Percentiles rank a stretch among this genome's conserved stretches.
Evolutionary conservation across 768 basidiomycete species (phyloP).

Genomic region (Clavulina sp.): DNA sequence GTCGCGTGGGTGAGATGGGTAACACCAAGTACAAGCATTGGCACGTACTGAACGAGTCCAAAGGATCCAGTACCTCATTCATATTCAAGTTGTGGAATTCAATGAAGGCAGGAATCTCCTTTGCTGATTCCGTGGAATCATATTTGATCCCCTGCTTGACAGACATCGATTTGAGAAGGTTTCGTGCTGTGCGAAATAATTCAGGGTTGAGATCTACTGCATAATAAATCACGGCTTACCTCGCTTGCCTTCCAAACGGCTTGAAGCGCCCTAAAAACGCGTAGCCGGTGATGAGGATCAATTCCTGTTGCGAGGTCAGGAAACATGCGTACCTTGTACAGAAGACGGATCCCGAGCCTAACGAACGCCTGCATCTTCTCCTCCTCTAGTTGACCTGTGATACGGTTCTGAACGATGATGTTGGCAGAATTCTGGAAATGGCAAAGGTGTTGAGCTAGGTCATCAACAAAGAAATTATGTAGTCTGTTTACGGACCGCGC

Average conservation of each 20-base stretch:
- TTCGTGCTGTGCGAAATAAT: conserved; percentile 33
- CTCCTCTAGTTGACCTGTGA: conserved; percentile 83
- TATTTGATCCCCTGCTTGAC: conserved; percentile 92
- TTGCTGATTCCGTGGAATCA: conserved; percentile 66
- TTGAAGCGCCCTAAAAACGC: conserved; percentile 38
- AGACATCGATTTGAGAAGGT: conserved; percentile 74
- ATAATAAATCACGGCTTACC: conserved; percentile 29
- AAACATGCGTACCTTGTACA: conserved; percentile 41
- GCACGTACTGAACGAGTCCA: conserved; percentile 62
- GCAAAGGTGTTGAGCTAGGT: not conserved
- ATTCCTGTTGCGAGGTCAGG: conserved; percentile 1
- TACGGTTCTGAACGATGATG: conserved; percentile 89
- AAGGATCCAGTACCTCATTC: conserved; percentile 66
- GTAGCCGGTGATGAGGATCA: conserved; percentile 19
- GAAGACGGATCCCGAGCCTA: conserved; percentile 71
- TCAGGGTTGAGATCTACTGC: not conserved
- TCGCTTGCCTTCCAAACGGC: conserved; percentile 74
- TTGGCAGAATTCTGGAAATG: conserved; percentile 74
- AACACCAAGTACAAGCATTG: not conserved
- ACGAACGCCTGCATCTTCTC: conserved; percentile 98
- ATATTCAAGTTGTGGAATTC: conserved; percentile 76
- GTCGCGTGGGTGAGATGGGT: not conserved
- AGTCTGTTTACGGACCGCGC: conserved; percentile 44
- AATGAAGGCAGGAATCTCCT: conserved; percentile 76
- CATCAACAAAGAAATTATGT: not conserved